Base-by-base conservation (phyloP, 768 basidiomycete species). In the Mycena polygramma region DNA sequence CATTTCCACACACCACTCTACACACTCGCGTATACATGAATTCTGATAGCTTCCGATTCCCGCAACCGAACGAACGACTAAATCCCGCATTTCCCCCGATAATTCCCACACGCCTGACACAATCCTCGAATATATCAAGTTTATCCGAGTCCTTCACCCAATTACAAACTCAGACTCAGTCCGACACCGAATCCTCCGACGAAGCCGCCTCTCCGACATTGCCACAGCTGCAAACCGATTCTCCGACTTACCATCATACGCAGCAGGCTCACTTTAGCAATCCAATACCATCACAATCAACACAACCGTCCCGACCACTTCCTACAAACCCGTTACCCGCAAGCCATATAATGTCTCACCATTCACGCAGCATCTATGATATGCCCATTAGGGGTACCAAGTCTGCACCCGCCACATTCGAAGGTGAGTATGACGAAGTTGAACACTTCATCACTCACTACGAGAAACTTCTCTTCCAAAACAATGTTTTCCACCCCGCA, bases 361-460 rank as follows among this genome's bases (percentile, higher is more conserved):
- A 49, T 41, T 49, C 48, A 49, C 57, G 39, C 41, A 22, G 20
- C 39, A 43, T 57, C 11, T 43, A 43, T 22, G 57, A 57, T 43
- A 57, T 57, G 57, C 57, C 57, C 6, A 41, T 57, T 8, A n/a
- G 57, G 14, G 57, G 57, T 8, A 22, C 39, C 5, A 57, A 57
- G n/a, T 41, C 37, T 43, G 57, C 57, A 10, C 57, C 57, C 41
- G 39, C 57, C 22, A 57, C 57, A 13, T 57, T 57, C 20, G 39
- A 20, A 13, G 57, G 57, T n/a, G n/a, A 57, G 5, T 57, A 10
- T 43, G 37, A 41, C 20, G 57, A 57, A 57, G 57, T 57, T 43
- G 57, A 57, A 10, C 57, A 57, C n/a, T 57, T 57, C 24, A 57
- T 57, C 8, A 57, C 41, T 2, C 39, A 57, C 22, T 57, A 57